Base-by-base conservation (phyloP, 176 grass and related monocot genomes). In the Musa beccarii region DNA sequence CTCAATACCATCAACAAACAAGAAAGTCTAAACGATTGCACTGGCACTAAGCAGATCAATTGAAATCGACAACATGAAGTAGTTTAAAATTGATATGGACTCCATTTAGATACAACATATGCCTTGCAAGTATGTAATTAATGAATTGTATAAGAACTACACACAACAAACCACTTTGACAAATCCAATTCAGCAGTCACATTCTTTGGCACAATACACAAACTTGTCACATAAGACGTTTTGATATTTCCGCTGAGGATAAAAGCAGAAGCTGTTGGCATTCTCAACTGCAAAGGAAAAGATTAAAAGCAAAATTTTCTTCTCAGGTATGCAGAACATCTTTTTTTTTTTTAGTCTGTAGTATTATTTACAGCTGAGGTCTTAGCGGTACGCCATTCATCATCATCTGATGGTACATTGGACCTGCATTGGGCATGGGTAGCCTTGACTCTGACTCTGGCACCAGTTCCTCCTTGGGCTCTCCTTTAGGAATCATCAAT, bases 281-380 rank as follows among this genome's bases (percentile, higher is more conserved):
- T 70, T 70, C 43, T 51, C 51, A 51, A 51, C 68, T 20, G 17
- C 17, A 70, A 20, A 43, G 11, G 17, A 51, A 70, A 70, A 13
- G 19, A 51, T 70, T n/a, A 28, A 51, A 51, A 51, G 2, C 2
- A 52, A 70, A 70, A 70, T 10, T 54, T 64, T 68, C 51, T 90
- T 84, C 59, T 71, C 49, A 63, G 63, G 43, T 81, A 83, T 72
- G 68, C 10, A 51, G 65, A 72, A 57, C 50, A 75, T 76, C 86
- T 69, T 84, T 86, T 6, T 76, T 12, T 83, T 66, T 89, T 57
- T 77, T 15, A 19, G 69, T 34, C 79, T 81, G 8, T 76, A 67
- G 64, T 84, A 79, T 72, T 66, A 86, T 90, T 87, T 80, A 91
- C 87, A 88, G 87, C 64, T 81, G 83, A 86, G 76, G 73, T 77